These are phyloP conservation scores for Fusarium sp. DNA, from an alignment of 2,329 filamentous ascomycete genomes.

Conservation along the genomic window DNA sequence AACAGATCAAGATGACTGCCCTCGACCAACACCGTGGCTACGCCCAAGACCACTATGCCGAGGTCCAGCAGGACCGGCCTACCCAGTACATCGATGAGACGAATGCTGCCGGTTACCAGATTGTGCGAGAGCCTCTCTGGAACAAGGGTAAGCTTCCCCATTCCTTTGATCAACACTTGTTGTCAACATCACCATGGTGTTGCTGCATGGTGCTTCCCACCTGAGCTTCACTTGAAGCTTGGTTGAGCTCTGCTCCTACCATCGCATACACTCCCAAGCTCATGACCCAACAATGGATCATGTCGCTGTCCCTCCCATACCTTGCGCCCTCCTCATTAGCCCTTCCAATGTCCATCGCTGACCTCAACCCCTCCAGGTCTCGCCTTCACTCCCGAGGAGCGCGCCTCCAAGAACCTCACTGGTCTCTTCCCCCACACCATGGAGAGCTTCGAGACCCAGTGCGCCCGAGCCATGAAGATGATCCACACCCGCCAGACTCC, in stretches of 20 bases:
- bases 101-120: slow-evolving; percentile 69
- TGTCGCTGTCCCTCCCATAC: neutral
- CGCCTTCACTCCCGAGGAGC: slow-evolving; percentile 73
- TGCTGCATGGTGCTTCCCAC: slow-evolving; percentile 13
- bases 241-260: neutral
- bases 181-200: slow-evolving; percentile 15
- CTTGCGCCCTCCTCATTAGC: neutral
- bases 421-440: slow-evolving; percentile 74
- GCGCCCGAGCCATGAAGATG: slow-evolving; percentile 77
- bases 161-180: slow-evolving; percentile 26
- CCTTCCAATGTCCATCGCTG: slow-evolving; percentile 10
- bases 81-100: slow-evolving; percentile 66
- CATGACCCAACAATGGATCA: neutral
- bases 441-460: slow-evolving; percentile 70
- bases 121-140: slow-evolving; percentile 72
- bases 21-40: slow-evolving; percentile 73
- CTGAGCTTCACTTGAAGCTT: neutral
- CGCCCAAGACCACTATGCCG: slow-evolving; percentile 65
- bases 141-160: slow-evolving; percentile 68
- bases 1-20: slow-evolving; percentile 69
- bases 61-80: slow-evolving; percentile 64
- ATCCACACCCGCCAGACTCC: slow-evolving; percentile 75
- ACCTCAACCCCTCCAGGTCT: slow-evolving; percentile 59
- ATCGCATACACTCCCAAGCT: neutral
- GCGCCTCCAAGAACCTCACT: slow-evolving; percentile 72